These are phyloP conservation scores for Haplographium delicatum DNA, from an alignment of 495 filamentous ascomycete species.

Conservation along the genomic window DNA sequence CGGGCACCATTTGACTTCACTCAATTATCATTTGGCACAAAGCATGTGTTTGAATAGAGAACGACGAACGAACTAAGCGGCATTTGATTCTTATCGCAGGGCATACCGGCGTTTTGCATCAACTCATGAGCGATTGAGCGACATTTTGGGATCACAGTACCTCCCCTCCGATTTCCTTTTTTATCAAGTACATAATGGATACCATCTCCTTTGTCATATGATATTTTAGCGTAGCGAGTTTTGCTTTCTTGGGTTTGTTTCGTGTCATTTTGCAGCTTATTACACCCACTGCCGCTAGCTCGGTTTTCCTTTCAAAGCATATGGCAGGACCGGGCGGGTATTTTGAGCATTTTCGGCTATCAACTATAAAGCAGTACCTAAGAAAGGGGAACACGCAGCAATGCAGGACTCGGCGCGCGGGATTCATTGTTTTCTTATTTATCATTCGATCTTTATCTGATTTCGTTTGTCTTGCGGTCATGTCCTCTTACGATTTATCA, in stretches of 20 bases:
- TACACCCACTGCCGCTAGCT: slow-evolving; percentile 23
- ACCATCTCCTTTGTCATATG: slow-evolving; percentile 25
- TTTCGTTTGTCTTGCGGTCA: slow-evolving; percentile 25
- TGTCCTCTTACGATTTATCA: slow-evolving; percentile 14
- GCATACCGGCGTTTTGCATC: slow-evolving; percentile 25
- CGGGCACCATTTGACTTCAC: slow-evolving; percentile 19
- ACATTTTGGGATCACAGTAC: slow-evolving; percentile 24
- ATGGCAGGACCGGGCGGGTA: slow-evolving; percentile 25
- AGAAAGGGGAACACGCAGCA: slow-evolving; percentile 27
- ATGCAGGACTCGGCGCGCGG: slow-evolving; percentile 29
- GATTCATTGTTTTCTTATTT: slow-evolving; percentile 20
- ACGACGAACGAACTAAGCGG: slow-evolving; percentile 23
- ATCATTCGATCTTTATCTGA: slow-evolving; percentile 19
- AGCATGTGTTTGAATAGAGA: slow-evolving; percentile 11
- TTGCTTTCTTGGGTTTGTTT: slow-evolving; percentile 19
- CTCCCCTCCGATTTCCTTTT: slow-evolving; percentile 16
- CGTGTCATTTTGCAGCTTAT: slow-evolving; percentile 8
- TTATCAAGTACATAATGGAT: slow-evolving; percentile 27
- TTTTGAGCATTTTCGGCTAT: slow-evolving; percentile 23
- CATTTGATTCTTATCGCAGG: slow-evolving; percentile 23
- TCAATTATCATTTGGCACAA: slow-evolving; percentile 2
- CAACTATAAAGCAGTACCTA: slow-evolving; percentile 21
- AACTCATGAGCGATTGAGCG: slow-evolving; percentile 26
- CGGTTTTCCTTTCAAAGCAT: slow-evolving; percentile 24
- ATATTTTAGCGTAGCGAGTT: slow-evolving; percentile 26